These are phyloP conservation scores for Penicillium thymicola DNA, from an alignment of 2,329 filamentous ascomycete species.

Conservation along the genomic window DNA sequence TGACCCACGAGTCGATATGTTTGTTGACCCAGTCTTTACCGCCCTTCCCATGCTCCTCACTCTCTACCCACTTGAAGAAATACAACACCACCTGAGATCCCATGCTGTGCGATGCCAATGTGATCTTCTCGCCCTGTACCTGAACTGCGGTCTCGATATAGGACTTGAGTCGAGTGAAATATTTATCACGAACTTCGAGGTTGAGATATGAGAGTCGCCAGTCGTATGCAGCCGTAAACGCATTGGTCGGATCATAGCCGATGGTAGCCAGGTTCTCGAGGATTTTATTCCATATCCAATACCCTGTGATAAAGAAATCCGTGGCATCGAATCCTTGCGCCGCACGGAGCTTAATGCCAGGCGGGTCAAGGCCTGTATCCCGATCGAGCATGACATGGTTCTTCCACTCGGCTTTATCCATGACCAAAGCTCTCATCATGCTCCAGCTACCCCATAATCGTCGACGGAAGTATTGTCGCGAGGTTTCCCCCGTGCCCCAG, in stretches of 20 bases:
- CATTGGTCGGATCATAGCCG: constrained; percentile 83
- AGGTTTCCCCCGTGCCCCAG: constrained; percentile 85
- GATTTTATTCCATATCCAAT: constrained; percentile 99
- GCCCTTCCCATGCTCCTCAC: constrained; percentile 71
- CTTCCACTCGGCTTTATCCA: constrained; percentile 95
- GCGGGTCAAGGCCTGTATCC: constrained; percentile 83
- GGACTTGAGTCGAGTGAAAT: constrained; percentile 85
- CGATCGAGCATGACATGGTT: constrained; percentile 96
- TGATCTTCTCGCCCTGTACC: constrained; percentile 74
- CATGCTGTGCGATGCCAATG: constrained; percentile 93
- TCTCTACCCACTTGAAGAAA: constrained; percentile 79
- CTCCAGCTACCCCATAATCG: constrained; percentile 96
- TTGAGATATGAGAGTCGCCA: constrained; percentile 91
- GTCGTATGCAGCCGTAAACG: constrained; percentile 72
- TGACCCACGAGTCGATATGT: constrained; percentile 93
- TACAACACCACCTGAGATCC: constrained; percentile 88
- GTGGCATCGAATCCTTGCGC: constrained; percentile 97
- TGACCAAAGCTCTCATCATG: constrained; percentile 93
- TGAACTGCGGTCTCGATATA: constrained; percentile 81
- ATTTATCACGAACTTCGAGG: constrained; percentile 85
- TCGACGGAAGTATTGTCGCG: constrained; percentile 88
- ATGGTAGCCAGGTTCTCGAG: constrained; percentile 94
- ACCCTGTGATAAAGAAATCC: constrained; percentile 77
- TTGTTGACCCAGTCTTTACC: constrained; percentile 86
- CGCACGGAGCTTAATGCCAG: constrained; percentile 82